A percentile compares a stretch with the other conserved stretches of the same genome.
Evolutionary conservation across 106 monocot species (phyloP).

Genomic region (Alisma plantagoaquatica): DNA sequence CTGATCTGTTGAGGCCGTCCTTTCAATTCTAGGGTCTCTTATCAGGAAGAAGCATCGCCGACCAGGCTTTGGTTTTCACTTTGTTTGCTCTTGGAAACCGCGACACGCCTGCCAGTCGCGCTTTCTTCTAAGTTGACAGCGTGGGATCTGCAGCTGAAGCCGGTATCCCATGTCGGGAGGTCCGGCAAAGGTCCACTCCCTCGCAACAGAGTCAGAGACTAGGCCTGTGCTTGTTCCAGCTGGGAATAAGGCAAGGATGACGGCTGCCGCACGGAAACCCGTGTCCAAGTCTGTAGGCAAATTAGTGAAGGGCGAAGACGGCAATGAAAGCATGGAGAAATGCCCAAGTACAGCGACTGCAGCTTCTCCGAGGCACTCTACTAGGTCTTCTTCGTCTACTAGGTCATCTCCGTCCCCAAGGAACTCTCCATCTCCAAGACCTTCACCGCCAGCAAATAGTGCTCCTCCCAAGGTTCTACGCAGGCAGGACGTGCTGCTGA

Average conservation of each 20-base stretch:
- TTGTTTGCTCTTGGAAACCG: background rate
- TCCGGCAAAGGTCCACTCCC: background rate
- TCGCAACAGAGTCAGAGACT: slow-evolving; percentile 3
- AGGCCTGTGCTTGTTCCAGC: slow-evolving; percentile 8
- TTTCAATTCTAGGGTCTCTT: background rate
- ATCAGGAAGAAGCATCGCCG: background rate
- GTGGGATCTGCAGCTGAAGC: too few relatives aligned
- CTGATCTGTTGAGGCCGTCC: background rate
- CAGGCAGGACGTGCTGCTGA: slow-evolving; percentile 56
- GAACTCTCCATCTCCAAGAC: too few relatives aligned
- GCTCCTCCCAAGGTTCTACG: slow-evolving; percentile 26
- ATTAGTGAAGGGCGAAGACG: background rate
- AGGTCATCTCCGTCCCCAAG: too few relatives aligned
- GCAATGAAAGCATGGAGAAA: background rate
- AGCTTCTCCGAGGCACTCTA: too few relatives aligned
- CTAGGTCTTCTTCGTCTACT: too few relatives aligned
- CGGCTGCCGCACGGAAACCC: background rate
- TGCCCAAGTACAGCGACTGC: slow-evolving; percentile 1
- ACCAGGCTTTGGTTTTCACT: background rate
- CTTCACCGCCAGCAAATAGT: slow-evolving; percentile 7
- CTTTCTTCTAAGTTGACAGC: too few relatives aligned
- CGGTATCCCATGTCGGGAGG: slow-evolving; percentile 14
- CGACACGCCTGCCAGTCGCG: background rate
- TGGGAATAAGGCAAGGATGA: slow-evolving; percentile 11
- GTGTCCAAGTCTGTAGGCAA: slow-evolving; percentile 10